Base-by-base conservation (phyloP, 2,329 filamentous ascomycete genomes). In the Exophiala aquamarina region DNA sequence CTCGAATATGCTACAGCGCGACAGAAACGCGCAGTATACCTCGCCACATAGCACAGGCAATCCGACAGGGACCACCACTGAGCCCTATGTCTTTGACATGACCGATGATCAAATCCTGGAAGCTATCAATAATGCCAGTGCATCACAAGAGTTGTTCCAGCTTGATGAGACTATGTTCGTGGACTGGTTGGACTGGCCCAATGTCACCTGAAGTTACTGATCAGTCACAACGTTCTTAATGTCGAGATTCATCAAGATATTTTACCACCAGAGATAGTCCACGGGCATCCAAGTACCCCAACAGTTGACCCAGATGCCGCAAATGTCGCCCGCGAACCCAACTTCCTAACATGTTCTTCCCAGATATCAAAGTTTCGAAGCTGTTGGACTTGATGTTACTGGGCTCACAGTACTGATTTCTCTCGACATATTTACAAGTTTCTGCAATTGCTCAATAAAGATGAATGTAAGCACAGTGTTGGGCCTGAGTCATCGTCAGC, bases 91-190 rank as follows among this genome's bases (percentile, higher is more conserved):
- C n/a, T 55, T 56, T 2, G 72, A 81, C 23, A 87, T 87, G 83
- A 86, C 83, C 1, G 81, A 84, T 47, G 76, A 84, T 48, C 82
- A 87, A 60, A 83, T 86, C 37, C 74, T 81, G 4, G 81, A 85
- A 54, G 80, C 82, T 3, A 73, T 86, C 20, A 84, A 83, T 58
- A 77, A 80, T 52, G 79, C 81, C 1, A 81, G 77, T 3, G 77
- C 81, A 3, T 56, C 53, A 11, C 53, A 56, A 26, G 53, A 56
- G 19, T 41, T 56, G 34, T 68, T 84, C 7, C 76, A 78, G 1
- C 76, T 81, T 67, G 79, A 83, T 31, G 79, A 84, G 37, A 74
- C 79, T 63, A 73, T 74, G 31, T 77, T 75, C 49, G 75, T 79
- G 63, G 77, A 82, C 51, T 81, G 78, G 75, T 63, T 81, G 19